Evolutionary conservation across 129 eudicot genomes (phyloP), one percentile per base, ranked within the genome.

Genomic region (Tagetes erecta): DNA sequence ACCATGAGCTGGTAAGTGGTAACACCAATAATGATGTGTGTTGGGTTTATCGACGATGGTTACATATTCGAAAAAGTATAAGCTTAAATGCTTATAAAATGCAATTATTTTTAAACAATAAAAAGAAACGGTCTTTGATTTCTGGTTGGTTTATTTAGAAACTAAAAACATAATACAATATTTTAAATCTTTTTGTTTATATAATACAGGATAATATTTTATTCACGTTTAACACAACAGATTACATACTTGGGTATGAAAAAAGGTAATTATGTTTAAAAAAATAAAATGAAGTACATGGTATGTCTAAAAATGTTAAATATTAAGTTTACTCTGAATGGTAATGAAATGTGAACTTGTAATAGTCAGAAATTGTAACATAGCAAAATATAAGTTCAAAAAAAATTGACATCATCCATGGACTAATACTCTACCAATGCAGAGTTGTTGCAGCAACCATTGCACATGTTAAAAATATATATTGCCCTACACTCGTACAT

Each of bases 361-460:
- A 36, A 35, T 3, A 67, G 58, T 65, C 69, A 79, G 68, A 79
- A 79, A 39, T 64, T 31, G 74, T 68, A 79, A 62, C 41, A 63
- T 6, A 78, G 13, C 46, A 60, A 31, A 41, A 55, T 33, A 68
- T 38, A 34, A n/a, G 14, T 52, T 58, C 3, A 0, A 42, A 33
- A 68, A 44, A 41, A 72, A 41, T 51, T 49, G 60, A 38, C 47
- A 20, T 71, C 35, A 30, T 62, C 76, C 71, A 78, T 63, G 13
- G 7, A 55, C 65, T 5, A 2, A 5, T 31, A 70, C 75, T 41
- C 80, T 67, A 67, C 49, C 66, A 52, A 76, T 56, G 31, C 44
- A 30, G 0, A 37, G 60, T 68, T 10, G 80, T 77, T 77, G 63
- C 68, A 77, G 47, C 81, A 59, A 77, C 70, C 70, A 57, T 66